Evolutionary conservation across 192 early-diverging fungal species (phyloP).

Genomic region (Cladochytrium replicatum): DNA sequence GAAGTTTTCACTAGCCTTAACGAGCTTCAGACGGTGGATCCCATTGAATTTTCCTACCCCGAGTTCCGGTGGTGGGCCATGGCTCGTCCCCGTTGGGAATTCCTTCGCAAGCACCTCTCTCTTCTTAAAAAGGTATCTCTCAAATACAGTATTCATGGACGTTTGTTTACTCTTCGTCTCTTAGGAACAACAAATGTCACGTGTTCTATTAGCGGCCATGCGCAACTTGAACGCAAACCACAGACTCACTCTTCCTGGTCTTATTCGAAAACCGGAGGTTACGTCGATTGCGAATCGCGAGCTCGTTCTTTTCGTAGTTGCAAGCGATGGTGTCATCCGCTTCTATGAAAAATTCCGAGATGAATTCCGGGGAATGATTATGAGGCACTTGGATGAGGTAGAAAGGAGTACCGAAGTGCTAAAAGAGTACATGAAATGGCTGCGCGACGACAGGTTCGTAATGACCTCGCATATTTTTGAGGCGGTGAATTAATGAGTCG

Average conservation of each 20-base stretch:
- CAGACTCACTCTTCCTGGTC: neutral
- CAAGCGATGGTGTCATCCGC: neutral
- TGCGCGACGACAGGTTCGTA: neutral
- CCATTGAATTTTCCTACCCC: neutral
- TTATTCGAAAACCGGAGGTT: conserved; percentile 1
- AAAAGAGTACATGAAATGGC: neutral
- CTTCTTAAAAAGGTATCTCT: conserved; percentile 2
- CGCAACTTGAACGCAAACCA: neutral
- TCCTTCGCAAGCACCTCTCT: conserved; percentile 1
- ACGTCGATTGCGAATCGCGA: conserved; percentile 1
- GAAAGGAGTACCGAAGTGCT: neutral
- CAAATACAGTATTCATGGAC: neutral
- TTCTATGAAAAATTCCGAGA: neutral
- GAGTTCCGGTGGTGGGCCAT: neutral
- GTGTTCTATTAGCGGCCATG: conserved; percentile 2
- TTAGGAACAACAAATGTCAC: neutral
- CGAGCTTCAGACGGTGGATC: neutral
- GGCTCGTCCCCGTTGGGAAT: neutral
- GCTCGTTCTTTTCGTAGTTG: neutral
- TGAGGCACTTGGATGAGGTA: neutral
- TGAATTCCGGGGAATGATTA: neutral
- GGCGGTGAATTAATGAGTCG: neutral
- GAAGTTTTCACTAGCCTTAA: neutral
- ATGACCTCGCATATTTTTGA: neutral
- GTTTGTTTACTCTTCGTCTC: neutral